Base-by-base conservation (phyloP, 306 rosid species). In the Phaseolus lunatus region DNA sequence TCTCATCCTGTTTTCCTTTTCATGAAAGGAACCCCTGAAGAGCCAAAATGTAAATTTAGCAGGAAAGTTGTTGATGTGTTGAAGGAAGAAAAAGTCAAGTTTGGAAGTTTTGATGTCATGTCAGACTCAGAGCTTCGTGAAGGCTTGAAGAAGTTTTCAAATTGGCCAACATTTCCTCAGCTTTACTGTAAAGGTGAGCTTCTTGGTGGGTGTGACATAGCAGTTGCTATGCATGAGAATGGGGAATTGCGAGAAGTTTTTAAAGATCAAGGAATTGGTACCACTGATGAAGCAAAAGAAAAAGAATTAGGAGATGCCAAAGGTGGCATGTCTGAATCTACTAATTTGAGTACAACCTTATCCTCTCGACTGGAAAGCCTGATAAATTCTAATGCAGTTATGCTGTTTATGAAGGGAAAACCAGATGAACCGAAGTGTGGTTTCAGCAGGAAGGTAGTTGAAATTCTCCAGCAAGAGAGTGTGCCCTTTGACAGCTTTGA, bases 161-260 rank as follows among this genome's bases (percentile, higher is more conserved):
- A 90, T 82, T 92, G 98, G 98, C 98, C 97, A 53, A 95, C 97
- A 1, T 95, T 75, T 84, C 98, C 98, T 37, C 97, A 95, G 82
- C 90, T 95, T 66, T 95, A 87, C 85, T 92, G 96, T 91, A 89
- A 92, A 87, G 96, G 97, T 50, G 97, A 95, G 78, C 93, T 95
- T 80, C 85, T 95, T 62, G 99, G 99, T 59, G 99, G 99, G 53
- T 89, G 88, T 76, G 97, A 95, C 91, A 95, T 95, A 69, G 87
- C 37, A 66, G 82, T 90, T 67, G 93, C 97, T 66, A 89, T 95
- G 98, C 96, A 92, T 15, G 98, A 92, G 84, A 84, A 92, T 84
- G 97, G 97, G 57, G 97, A 95, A 66, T 50, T 92, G 63, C 82
- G 81, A 75, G 87, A 89, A 24, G 93, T 90, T 79, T 95, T 95